Evolutionary conservation across 75 land plant genomes (phyloP), one percentile per base, ranked within the genome.

Genomic region (Pinus albicaulis): DNA sequence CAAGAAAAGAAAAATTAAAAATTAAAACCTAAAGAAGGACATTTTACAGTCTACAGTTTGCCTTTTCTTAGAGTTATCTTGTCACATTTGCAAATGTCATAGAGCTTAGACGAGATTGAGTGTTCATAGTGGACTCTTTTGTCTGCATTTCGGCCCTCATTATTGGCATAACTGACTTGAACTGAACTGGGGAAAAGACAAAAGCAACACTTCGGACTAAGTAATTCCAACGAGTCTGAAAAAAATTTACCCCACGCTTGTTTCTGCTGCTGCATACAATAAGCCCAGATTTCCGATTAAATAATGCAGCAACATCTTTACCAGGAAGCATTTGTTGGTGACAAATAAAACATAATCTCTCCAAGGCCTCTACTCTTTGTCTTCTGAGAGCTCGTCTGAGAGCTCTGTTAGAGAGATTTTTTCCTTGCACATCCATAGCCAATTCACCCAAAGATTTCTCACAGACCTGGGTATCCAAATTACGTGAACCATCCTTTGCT

Each of bases 181-280:
- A 69, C 15, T 25, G 53, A 58, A 69, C 15, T 8, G 55, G 5
- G 24, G 24, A 71, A 31, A 31, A 31, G 24, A 20, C 25, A 78
- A 61, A 72, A 34, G 23, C 31, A 20, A 57, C 62, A 70, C 44
- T 71, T 4, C n/a, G 23, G 7, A 74, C 58, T 74, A 55, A 16
- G 57, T n/a, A 56, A 17, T 38, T 74, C 28, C 13, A 12, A 55
- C 24, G 52, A 65, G 23, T 60, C 13, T 44, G 36, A 19, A 41
- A 64, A 41, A 57, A 10, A 16, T 79, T 70, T 82, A 97, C 99
- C 89, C 99, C 99, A 60, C 88, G 82, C 34, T 80, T 71, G 83
- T 97, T 97, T 74, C 99, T 85, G 78, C 99, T 92, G 60, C 89
- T 90, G 86, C 99, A 97, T 65, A 78, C 90, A 78, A 97, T 85